Conservation (phyloP, 345 rosid genomes). For the Aegle marmelos region DNA sequence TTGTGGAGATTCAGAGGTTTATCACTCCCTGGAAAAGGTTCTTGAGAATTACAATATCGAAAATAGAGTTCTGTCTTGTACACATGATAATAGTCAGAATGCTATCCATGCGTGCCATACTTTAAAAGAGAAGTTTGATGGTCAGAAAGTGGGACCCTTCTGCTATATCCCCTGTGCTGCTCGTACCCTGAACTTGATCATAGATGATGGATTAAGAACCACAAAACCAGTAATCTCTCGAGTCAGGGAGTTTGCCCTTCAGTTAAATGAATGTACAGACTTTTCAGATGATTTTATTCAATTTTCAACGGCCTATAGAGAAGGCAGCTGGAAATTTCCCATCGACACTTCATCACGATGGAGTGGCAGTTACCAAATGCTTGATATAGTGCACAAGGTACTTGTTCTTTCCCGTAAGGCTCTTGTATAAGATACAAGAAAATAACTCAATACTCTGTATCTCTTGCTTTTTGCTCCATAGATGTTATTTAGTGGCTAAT, state of each 20-base stretch:
- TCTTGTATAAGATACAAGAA: neutral
- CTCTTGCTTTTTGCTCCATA: neutral
- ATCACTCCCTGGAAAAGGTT: conserved; percentile 52
- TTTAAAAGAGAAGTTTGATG: conserved; percentile 70
- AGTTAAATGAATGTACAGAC: conserved; percentile 63
- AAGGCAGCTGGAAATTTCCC: conserved; percentile 90
- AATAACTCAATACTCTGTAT: neutral
- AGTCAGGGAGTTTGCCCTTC: conserved; percentile 72
- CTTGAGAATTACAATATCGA: conserved; percentile 71
- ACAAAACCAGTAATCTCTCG: conserved; percentile 69
- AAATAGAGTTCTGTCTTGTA: conserved; percentile 70
- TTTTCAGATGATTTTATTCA: conserved; percentile 66
- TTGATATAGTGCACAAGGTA: conserved; percentile 78
- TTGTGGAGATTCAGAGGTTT: conserved; percentile 63
- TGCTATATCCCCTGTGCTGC: conserved; percentile 93
- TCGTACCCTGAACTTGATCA: conserved; percentile 64
- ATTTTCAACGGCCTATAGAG: conserved; percentile 61
- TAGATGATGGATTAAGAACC: conserved; percentile 76
- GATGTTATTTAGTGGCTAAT: conserved; percentile 7
- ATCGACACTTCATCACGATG: conserved; percentile 77
- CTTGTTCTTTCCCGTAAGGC: conserved; percentile 10
- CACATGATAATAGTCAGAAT: conserved; percentile 83
- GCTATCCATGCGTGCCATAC: conserved; percentile 79
- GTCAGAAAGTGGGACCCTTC: conserved; percentile 70
- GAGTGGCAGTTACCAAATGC: conserved; percentile 94